A percentile compares a stretch with the other conserved stretches of the same genome.
Conservation (phyloP, 73 alveolate genomes). For the Effrenium voratum region DNA sequence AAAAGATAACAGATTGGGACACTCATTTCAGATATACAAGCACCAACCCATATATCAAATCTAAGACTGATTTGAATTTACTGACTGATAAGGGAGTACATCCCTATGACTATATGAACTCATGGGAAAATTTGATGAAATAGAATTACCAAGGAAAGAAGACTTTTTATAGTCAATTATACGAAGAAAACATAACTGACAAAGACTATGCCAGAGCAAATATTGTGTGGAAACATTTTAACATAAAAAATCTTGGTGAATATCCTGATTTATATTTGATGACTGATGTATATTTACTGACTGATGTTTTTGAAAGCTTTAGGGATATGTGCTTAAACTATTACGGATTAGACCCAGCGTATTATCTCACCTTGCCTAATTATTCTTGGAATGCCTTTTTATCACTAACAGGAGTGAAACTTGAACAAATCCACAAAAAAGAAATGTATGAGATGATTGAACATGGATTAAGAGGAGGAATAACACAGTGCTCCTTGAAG, state of each 20-base stretch:
- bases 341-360: not conserved
- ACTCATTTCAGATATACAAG: not conserved
- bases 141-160: not conserved
- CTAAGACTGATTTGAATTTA: not conserved
- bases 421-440: not conserved
- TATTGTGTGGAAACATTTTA: not conserved
- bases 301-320: slow-evolving; percentile 23
- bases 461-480: not conserved
- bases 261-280: too few species aligned
- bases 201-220: not conserved
- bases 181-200: not conserved
- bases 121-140: slow-evolving; percentile 12
- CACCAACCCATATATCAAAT: not conserved
- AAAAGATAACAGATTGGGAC: not conserved
- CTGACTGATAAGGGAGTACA: too few species aligned
- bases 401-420: not conserved
- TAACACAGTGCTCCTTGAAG: not conserved
- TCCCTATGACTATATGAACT: too few species aligned
- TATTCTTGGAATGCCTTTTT: slow-evolving; percentile 9
- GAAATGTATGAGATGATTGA: not conserved
- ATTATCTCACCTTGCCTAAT: not conserved
- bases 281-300: slow-evolving; percentile 25
- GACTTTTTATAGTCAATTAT: not conserved
- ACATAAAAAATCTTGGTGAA: not conserved
- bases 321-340: too few species aligned